Evolutionary conservation across 2,329 filamentous ascomycete species (phyloP).

Genomic region (Microdochium paspali): DNA sequence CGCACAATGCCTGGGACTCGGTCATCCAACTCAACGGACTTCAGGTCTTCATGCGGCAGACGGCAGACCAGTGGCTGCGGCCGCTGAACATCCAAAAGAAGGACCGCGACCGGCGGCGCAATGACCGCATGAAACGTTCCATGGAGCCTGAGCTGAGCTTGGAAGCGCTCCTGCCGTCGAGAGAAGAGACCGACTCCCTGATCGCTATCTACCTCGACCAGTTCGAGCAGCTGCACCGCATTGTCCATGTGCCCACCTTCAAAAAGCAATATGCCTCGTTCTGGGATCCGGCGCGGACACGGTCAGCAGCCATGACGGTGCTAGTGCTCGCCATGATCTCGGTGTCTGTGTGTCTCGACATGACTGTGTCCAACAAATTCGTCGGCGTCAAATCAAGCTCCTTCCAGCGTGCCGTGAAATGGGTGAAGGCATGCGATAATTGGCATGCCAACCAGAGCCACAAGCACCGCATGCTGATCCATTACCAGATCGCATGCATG

Average conservation of each 20-base stretch:
- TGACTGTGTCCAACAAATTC: slow-evolving; percentile 41
- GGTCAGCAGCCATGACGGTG: slow-evolving; percentile 44
- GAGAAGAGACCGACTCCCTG: slow-evolving; percentile 37
- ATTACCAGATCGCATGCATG: slow-evolving; percentile 51
- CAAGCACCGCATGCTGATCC: slow-evolving; percentile 50
- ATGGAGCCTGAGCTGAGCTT: slow-evolving; percentile 36
- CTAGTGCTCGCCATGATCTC: slow-evolving; percentile 51
- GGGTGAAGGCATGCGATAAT: slow-evolving; percentile 44
- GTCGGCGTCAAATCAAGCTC: slow-evolving; percentile 48
- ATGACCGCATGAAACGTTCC: slow-evolving; percentile 41
- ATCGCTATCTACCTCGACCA: slow-evolving; percentile 42
- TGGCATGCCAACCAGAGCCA: slow-evolving; percentile 49
- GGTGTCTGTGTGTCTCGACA: slow-evolving; percentile 47
- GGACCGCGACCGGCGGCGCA: slow-evolving; percentile 42
- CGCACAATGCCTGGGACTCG: slow-evolving; percentile 51
- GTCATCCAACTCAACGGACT: slow-evolving; percentile 46
- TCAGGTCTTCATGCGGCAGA: slow-evolving; percentile 53
- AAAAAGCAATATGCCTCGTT: slow-evolving; percentile 44
- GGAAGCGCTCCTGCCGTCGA: slow-evolving; percentile 38
- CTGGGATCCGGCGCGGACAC: slow-evolving; percentile 36
- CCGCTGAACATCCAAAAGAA: slow-evolving; percentile 48
- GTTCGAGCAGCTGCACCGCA: slow-evolving; percentile 45
- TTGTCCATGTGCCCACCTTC: slow-evolving; percentile 52
- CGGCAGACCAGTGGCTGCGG: slow-evolving; percentile 50
- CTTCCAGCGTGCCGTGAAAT: slow-evolving; percentile 44